A percentile compares a stretch with the other conserved stretches of the same genome.
Conservation (phyloP, 768 basidiomycete genomes). For the Gloeophyllum trabeum region DNA sequence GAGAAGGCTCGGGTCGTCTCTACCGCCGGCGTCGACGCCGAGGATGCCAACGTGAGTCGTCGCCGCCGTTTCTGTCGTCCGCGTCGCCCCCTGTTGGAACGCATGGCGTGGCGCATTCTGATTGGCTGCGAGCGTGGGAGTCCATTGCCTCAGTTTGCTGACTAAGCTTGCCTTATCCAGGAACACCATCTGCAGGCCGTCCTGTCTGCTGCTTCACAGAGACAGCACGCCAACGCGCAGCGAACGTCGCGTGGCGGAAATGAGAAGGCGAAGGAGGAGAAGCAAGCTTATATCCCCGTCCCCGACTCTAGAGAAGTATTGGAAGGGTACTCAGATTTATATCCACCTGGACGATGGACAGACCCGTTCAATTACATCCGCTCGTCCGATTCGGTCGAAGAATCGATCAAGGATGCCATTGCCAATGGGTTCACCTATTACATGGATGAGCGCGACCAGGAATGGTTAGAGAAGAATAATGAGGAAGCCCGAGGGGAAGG, state of each 20-base stretch:
- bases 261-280: conserved; percentile 27
- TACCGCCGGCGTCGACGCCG: conserved; percentile 83
- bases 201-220: conserved; percentile 40
- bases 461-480: conserved; percentile 91
- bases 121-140: conserved; percentile 37
- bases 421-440: conserved; percentile 76
- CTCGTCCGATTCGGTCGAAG: conserved; percentile 82
- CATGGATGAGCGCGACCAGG: conserved; percentile 93
- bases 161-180: conserved; percentile 30
- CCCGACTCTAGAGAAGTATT: conserved; percentile 81
- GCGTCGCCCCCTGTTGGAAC: conserved; percentile 30
- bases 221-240: conserved; percentile 24
- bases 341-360: conserved; percentile 56
- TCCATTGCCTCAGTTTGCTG: conserved; percentile 41
- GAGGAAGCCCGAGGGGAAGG: conserved; percentile 79
- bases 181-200: conserved; percentile 51
- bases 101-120: conserved; percentile 28
- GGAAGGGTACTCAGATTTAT: conserved; percentile 68
- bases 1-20: conserved; percentile 73
- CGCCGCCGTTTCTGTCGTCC: conserved; percentile 20
- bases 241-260: conserved; percentile 24
- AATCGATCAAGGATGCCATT: conserved; percentile 47
- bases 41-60: conserved; percentile 81
- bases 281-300: conserved; percentile 78
- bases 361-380: conserved; percentile 73